Conservation (phyloP, 2,329 filamentous ascomycete genomes). For the Pezicula rhizophila region DNA sequence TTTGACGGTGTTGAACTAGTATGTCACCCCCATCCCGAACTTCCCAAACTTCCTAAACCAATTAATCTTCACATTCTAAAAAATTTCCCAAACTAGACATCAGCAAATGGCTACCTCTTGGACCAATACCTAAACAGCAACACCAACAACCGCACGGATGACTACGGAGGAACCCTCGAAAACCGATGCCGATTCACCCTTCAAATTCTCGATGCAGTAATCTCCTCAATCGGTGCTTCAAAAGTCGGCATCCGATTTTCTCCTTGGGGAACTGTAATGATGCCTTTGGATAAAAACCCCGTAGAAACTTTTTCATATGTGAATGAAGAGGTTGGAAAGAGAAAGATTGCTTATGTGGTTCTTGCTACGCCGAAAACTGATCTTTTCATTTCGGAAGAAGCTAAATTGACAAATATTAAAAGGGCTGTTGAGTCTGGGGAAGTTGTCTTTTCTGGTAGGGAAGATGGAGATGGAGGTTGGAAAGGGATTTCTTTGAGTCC, state of each 20-base stretch:
- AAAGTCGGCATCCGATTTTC: slow-evolving; percentile 49
- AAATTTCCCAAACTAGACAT: neutral
- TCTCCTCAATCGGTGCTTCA: slow-evolving; percentile 41
- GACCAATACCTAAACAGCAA: slow-evolving; percentile 50
- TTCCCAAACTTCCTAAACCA: neutral
- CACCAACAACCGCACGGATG: slow-evolving; percentile 46
- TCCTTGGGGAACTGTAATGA: slow-evolving; percentile 34
- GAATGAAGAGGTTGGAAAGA: slow-evolving; percentile 10
- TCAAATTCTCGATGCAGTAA: slow-evolving; percentile 42
- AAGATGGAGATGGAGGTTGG: slow-evolving; percentile 1
- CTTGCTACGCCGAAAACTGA: slow-evolving; percentile 11
- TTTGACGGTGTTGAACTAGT: slow-evolving; percentile 41
- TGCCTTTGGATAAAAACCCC: slow-evolving; percentile 8
- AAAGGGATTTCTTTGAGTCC: slow-evolving; percentile 6
- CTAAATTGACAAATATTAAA: slow-evolving; percentile 9
- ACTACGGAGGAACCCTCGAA: slow-evolving; percentile 14
- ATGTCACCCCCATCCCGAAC: neutral
- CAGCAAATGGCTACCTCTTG: slow-evolving; percentile 40
- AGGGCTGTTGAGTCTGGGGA: slow-evolving; percentile 3
- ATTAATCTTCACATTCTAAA: neutral
- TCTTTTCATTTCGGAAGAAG: slow-evolving; percentile 5
- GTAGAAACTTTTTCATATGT: slow-evolving; percentile 9
- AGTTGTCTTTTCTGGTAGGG: too few relatives aligned
- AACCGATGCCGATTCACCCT: slow-evolving; percentile 37
- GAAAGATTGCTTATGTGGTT: slow-evolving; percentile 11